Base-by-base conservation (phyloP, 163 green algal species). In the Scenedesmus sp. region DNA sequence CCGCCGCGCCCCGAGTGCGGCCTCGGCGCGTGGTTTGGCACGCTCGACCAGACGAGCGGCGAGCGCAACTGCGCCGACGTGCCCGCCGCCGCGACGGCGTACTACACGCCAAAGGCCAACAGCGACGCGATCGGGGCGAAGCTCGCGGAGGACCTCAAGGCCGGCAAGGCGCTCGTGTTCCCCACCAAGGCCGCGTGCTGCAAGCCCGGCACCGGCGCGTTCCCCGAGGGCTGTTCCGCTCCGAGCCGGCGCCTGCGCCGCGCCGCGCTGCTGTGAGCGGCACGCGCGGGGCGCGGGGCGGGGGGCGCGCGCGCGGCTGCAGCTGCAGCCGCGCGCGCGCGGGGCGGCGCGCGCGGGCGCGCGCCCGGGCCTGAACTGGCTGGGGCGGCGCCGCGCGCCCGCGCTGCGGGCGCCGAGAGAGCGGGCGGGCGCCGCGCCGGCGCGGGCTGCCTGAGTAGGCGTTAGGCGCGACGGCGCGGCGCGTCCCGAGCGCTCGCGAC, bases 91-190 rank as follows among this genome's bases (percentile, higher is more conserved):
- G 75, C 64, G 3, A 20, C 24, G 5, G 65, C 64, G 39, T 83
- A 72, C 42, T 34, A 54, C 29, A 80, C 13, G 20, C 24, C 74
- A 1, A 14, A 18, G 4, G 28, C 42, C 17, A 77, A 72, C 33
- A 62, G 20, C 26, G 54, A 64, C 31, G 29, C 50, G 22, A 29
- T 72, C 7, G 75, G 39, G 22, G 42, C 44, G 6, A 69, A 58
- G 50, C 33, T 83, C 18, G 44, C 75, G 18, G 42, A 70, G 14
- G 65, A 83, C n/a, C 42, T 83, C 39, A 77, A 71, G 63, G 53
- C 28, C 13, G 75, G 63, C 51, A 67, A 83, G 54, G 65, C 75
- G 24, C 75, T 83, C 20, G 75, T 83, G 75, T 83, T 77, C 64
- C 75, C 75, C 28, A 83, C 75, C 26, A 63, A 71, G 44, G 65